Evolutionary conservation across 805 yeast species (phyloP), one percentile per base, ranked within the genome.

Genomic region (Zygosaccharomyces lentus): DNA sequence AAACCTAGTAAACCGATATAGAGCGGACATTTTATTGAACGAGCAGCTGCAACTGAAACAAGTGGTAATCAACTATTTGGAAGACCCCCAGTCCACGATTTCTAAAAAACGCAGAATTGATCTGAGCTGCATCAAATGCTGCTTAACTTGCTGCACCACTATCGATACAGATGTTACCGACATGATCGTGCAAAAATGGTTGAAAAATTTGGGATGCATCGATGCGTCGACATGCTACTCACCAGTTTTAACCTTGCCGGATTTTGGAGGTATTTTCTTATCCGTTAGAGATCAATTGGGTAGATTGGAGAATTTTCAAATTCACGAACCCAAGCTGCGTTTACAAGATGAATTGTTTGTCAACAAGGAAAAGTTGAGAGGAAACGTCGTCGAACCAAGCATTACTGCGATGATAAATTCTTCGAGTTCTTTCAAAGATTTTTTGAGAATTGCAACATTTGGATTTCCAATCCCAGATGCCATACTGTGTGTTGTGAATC

Each of bases 381-480:
- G 55, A 3, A 66, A 64, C 45, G 51, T 57, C 15, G 47, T 66
- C 9, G 62, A 62, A 38, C 56, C 67, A 10, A 64, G 65, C 37
- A 50, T 62, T 8, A 45, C 56, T 1, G 66, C 67, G 2, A 61
- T 59, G 64, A 51, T 60, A 4, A 56, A 62, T 40, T 57, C 63
- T 1, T 54, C 67, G 2, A 58, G 61, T 42, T 62, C 74, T 4
- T 60, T 62, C 30, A 67, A 76, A 10, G 77, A 75, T 40, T 76
- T 72, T 42, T 67, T 88, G 34, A 71, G 95, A 41, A 83, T 93
- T 0, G 95, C 95, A 13, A 84, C 96, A 0, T 93, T 91, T 72
- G 99, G 99, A 0, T 88, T 75, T 58, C 98, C 99, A 1, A 65
- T 93, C 1, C 96, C 97, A 0, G 96, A 91, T 68, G 91, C 97